A percentile compares a stretch with the other conserved stretches of the same genome.
Evolutionary conservation across 1,139 yeast genomes (phyloP).

Genomic region (Geotrichum carabidarum): DNA sequence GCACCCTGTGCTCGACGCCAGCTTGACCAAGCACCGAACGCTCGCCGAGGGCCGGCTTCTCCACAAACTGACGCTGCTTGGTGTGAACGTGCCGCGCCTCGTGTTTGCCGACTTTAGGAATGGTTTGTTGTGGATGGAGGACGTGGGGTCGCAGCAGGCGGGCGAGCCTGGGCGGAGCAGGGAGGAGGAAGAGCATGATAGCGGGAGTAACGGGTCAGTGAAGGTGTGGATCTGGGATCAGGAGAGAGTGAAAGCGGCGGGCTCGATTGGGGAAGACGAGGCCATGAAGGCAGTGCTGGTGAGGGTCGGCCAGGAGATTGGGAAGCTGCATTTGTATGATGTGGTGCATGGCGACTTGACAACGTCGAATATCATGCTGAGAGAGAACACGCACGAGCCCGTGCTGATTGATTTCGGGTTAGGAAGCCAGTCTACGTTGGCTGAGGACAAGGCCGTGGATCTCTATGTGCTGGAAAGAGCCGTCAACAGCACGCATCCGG

Average conservation of each 20-base stretch:
- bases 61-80: constrained; percentile 52
- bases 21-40: constrained; percentile 74
- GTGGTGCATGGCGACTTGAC: constrained; percentile 94
- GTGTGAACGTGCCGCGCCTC: constrained; percentile 63
- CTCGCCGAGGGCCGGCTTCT: constrained; percentile 77
- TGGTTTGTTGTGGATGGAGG: constrained; percentile 90
- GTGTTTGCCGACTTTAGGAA: constrained; percentile 67
- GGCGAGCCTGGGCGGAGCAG: constrained; percentile 18
- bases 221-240: constrained; percentile 40
- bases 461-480: constrained; percentile 92
- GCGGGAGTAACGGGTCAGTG: constrained; percentile 31
- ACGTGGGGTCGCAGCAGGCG: constrained; percentile 44
- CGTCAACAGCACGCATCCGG: constrained; percentile 82
- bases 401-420: constrained; percentile 88
- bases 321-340: constrained; percentile 65
- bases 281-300: constrained; percentile 31
- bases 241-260: constrained; percentile 25
- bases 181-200: constrained; percentile 15
- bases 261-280: constrained; percentile 16
- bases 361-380: constrained; percentile 72
- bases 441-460: constrained; percentile 96
- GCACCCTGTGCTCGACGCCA: constrained; percentile 74
- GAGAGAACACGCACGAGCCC: constrained; percentile 38
- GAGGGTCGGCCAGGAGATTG: constrained; percentile 66
- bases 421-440: constrained; percentile 61